Conservation (phyloP, 345 rosid genomes). For the Pseudoturritis turrita region DNA sequence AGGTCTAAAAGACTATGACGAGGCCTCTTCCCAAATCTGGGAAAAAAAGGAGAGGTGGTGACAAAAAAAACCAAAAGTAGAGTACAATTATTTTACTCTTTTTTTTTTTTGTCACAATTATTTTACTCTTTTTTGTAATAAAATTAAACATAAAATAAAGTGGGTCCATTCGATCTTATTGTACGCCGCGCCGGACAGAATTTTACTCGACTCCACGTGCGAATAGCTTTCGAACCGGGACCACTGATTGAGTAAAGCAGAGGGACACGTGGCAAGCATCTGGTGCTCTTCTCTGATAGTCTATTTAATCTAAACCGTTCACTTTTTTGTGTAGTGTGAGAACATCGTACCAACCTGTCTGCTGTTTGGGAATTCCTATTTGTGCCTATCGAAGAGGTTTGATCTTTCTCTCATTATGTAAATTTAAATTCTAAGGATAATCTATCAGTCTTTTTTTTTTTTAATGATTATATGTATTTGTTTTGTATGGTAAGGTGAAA, state of each 20-base stretch:
- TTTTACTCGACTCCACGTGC: conserved; percentile 26
- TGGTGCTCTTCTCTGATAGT: neutral
- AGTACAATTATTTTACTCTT: neutral
- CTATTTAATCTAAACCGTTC: conserved; percentile 9
- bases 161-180: conserved; percentile 14
- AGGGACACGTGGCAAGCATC: conserved; percentile 11
- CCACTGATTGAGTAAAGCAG: conserved; percentile 2
- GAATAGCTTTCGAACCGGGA: conserved; percentile 1
- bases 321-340: neutral
- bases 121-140: neutral
- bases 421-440: conserved; percentile 1
- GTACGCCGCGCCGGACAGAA: conserved; percentile 21
- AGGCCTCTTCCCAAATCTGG: conserved; percentile 15
- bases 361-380: conserved; percentile 29
- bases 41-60: conserved; percentile 8
- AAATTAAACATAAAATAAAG: neutral
- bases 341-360: conserved; percentile 33
- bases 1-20: neutral
- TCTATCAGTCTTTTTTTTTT: neutral
- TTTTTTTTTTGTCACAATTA: neutral
- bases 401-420: conserved; percentile 11
- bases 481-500: neutral
- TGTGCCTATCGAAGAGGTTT: conserved; percentile 25
- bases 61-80: conserved; percentile 10
- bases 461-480: neutral